Conservation (phyloP, 768 basidiomycete species). For the Pulveroboletus ravenelii region DNA sequence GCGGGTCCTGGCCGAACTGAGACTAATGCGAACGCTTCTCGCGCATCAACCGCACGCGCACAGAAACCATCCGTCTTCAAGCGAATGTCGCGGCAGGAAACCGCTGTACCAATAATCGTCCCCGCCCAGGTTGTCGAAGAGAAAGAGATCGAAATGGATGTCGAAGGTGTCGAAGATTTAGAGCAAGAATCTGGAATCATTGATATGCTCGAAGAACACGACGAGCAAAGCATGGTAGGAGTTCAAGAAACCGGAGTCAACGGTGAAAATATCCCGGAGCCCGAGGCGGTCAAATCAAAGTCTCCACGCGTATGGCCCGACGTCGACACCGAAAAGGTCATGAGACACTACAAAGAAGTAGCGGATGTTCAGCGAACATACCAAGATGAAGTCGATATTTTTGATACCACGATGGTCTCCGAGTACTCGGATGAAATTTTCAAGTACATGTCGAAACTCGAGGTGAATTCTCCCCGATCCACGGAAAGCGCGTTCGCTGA, state of each 20-base stretch:
- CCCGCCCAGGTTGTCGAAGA: conserved; percentile 38
- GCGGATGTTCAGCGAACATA: conserved; percentile 57
- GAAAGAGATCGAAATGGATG: conserved; percentile 60
- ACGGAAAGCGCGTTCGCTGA: conserved; percentile 17
- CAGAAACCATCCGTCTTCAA: conserved; percentile 34
- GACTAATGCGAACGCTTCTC: conserved; percentile 38
- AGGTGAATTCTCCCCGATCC: conserved; percentile 48
- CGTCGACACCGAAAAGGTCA: conserved; percentile 54
- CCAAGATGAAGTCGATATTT: conserved; percentile 67
- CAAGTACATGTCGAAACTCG: conserved; percentile 89
- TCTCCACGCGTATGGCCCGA: conserved; percentile 69
- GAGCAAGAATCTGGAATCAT: conserved; percentile 40
- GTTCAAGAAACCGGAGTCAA: conserved; percentile 38
- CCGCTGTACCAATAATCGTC: conserved; percentile 41
- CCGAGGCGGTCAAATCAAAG: conserved; percentile 36
- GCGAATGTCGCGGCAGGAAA: conserved; percentile 40
- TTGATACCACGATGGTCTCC: conserved; percentile 89
- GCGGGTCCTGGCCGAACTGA: conserved; percentile 55
- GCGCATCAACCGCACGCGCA: conserved; percentile 25
- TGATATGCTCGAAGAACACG: conserved; percentile 43
- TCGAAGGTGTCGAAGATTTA: conserved; percentile 37
- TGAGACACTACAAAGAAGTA: conserved; percentile 58
- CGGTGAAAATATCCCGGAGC: conserved; percentile 42
- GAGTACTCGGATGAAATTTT: conserved; percentile 99
- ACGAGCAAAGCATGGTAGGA: conserved; percentile 62